A percentile compares a stretch with the other conserved stretches of the same genome.
phyloP scores from a whole-genome alignment of 768 basidiomycete genomes.

The Auricularia auricula-judae region DNA sequence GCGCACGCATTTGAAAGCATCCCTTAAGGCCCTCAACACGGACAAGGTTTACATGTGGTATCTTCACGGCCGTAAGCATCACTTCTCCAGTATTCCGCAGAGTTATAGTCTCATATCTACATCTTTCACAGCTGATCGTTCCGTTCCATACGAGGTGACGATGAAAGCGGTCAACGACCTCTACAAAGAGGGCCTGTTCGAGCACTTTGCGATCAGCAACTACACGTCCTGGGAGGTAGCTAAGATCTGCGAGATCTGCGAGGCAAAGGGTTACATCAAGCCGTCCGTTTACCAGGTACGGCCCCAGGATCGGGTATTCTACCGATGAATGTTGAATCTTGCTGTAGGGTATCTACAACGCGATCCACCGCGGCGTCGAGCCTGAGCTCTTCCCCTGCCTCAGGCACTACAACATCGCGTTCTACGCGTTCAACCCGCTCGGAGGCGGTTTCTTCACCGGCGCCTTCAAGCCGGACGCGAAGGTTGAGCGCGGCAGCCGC shows the following conservation, averaged over 20 bases:
- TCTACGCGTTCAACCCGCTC: conserved; percentile 30
- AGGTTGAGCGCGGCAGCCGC: conserved; percentile 40
- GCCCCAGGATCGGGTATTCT: conserved; percentile 3
- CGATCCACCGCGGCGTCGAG: conserved; percentile 29
- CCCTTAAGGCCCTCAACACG: conserved; percentile 34
- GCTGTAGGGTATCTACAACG: conserved; percentile 29
- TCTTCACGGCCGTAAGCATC: conserved; percentile 29
- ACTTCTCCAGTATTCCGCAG: not conserved
- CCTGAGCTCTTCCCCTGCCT: conserved; percentile 33
- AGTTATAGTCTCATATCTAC: too few species aligned
- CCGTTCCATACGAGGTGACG: conserved; percentile 36
- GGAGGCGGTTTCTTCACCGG: conserved; percentile 33
- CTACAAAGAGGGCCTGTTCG: conserved; percentile 31
- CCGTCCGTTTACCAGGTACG: conserved; percentile 34
- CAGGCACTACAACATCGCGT: conserved; percentile 25
- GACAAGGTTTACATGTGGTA: conserved; percentile 38
- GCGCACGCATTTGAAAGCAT: conserved; percentile 22
- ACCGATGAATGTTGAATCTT: not conserved
- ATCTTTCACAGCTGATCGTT: conserved; percentile 19
- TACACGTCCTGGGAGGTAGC: conserved; percentile 36
- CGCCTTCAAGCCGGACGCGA: conserved; percentile 22
- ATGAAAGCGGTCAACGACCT: conserved; percentile 35
- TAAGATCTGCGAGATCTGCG: conserved; percentile 31
- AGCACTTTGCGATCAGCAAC: conserved; percentile 33
- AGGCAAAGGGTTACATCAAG: conserved; percentile 33